Conservation (phyloP, 768 basidiomycete species). For the Tephrocybe sp. region DNA sequence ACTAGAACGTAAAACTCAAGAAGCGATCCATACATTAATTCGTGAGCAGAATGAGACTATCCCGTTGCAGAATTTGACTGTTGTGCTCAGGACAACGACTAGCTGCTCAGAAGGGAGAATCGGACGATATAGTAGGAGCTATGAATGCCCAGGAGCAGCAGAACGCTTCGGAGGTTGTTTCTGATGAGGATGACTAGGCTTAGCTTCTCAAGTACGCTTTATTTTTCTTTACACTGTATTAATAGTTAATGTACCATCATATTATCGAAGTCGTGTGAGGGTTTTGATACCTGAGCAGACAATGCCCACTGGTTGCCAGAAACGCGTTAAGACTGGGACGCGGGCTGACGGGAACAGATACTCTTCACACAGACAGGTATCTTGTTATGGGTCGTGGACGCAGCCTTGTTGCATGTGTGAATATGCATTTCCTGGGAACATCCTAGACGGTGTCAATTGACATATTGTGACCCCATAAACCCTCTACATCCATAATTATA, state of each 20-base stretch:
- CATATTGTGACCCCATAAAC: neutral
- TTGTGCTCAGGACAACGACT: conserved; percentile 64
- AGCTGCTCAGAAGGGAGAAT: conserved; percentile 73
- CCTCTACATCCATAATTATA: too few species aligned
- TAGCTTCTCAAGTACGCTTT: conserved; percentile 20
- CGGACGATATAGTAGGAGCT: conserved; percentile 77
- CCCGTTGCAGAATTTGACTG: neutral
- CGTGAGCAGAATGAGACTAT: conserved; percentile 50
- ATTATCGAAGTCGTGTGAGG: too few species aligned
- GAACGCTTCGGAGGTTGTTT: conserved; percentile 47
- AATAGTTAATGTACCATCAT: conserved; percentile 3
- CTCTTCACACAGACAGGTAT: too few species aligned
- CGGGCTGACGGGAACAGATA: too few species aligned
- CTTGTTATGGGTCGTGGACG: too few species aligned
- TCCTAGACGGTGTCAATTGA: too few species aligned
- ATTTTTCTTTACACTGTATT: conserved; percentile 12
- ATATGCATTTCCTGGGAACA: too few species aligned
- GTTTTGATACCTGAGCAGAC: too few species aligned
- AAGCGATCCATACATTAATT: conserved; percentile 89
- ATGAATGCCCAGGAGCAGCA: conserved; percentile 75
- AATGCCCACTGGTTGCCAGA: too few species aligned
- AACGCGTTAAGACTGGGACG: too few species aligned
- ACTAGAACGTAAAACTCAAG: conserved; percentile 88
- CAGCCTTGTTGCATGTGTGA: too few species aligned
- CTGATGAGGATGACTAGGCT: conserved; percentile 57